Base-by-base conservation (phyloP, 2,329 filamentous ascomycete species). In the Neopestalotiopsis clavispora region DNA sequence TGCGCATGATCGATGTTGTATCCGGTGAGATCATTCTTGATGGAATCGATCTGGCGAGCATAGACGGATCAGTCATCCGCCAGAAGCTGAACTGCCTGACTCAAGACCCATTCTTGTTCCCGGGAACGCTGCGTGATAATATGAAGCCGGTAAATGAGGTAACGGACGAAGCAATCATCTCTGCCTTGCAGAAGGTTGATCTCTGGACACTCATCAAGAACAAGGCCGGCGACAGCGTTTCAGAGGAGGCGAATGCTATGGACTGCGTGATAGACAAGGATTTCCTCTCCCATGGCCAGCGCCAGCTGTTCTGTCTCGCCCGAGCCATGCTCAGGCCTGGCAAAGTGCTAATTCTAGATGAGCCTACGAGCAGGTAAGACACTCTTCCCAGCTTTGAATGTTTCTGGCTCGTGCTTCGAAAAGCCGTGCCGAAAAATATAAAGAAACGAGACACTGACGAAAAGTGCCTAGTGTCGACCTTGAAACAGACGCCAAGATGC, bases 291-390 rank as follows among this genome's bases (percentile, higher is more conserved):
- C 90, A 92, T 73, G 90, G 90, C 0, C 89, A 92, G 75, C 80
- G 89, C 61, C 90, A 92, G 74, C 82, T 92, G 0, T 87, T 92
- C 3, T 89, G 89, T 0, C 80, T 92, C 1, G 87, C 89, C 0
- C 78, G 90, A n/a, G 89, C 90, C 0, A 84, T 92, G 66, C 77
- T 92, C 61, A 79, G 89, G 9, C 79, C 86, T n/a, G 89, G 87
- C 69, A 80, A 87, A 0, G 85, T 92, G 70, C 82, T 92, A 10
- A 86, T 92, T 65, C 83, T 92, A 74, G 90, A 92, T 73, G 90
- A 92, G 74, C 69, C 69, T 17, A 72, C 72, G 4, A 72, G 71
- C 68, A 71, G 68, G 67, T 65, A 60, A 28, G 67, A 17, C 30
- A 14, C 45, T 59, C 42, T 40, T 59, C 42, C n/a, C 20, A 23